These are phyloP conservation scores for Amanita subjunquillea DNA, from an alignment of 768 basidiomycete genomes.

Conservation along the genomic window DNA sequence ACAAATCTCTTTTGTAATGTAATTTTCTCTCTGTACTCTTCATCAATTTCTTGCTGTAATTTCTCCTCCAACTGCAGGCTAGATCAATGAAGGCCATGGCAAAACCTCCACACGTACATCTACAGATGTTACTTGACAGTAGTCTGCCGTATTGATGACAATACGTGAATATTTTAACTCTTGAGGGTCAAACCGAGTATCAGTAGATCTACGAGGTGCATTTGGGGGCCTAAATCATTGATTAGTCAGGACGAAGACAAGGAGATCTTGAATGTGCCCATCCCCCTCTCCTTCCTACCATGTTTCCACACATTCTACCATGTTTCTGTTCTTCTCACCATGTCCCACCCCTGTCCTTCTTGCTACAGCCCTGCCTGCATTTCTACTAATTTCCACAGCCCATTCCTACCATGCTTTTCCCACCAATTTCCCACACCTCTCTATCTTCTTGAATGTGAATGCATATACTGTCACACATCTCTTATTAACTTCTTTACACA, in stretches of 20 bases:
- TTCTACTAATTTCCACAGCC: too few species aligned
- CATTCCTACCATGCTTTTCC: too few species aligned
- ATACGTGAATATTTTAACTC: slow-evolving; percentile 78
- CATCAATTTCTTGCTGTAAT: slow-evolving; percentile 71
- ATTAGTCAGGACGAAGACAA: not conserved
- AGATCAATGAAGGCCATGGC: not conserved
- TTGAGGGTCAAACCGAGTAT: slow-evolving; percentile 64
- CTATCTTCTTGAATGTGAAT: too few species aligned
- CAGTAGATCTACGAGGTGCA: slow-evolving; percentile 59
- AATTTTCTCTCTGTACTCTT: slow-evolving; percentile 68
- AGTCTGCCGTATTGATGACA: slow-evolving; percentile 93
- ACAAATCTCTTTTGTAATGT: slow-evolving; percentile 79
- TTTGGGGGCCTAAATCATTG: slow-evolving; percentile 23
- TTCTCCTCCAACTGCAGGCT: slow-evolving; percentile 76
- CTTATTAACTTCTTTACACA: too few species aligned
- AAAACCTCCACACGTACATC: slow-evolving; percentile 43
- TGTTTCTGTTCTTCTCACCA: too few species aligned
- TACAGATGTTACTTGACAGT: slow-evolving; percentile 84
- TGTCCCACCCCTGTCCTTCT: too few species aligned
- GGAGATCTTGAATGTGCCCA: too few species aligned
- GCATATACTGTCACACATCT: too few species aligned
- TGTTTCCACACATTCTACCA: too few species aligned
- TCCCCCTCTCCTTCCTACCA: too few species aligned
- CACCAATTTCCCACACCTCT: too few species aligned
- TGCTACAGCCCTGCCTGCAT: too few species aligned